Conservation (phyloP, 495 filamentous ascomycete genomes). For the Lophiostoma macrostomum region DNA sequence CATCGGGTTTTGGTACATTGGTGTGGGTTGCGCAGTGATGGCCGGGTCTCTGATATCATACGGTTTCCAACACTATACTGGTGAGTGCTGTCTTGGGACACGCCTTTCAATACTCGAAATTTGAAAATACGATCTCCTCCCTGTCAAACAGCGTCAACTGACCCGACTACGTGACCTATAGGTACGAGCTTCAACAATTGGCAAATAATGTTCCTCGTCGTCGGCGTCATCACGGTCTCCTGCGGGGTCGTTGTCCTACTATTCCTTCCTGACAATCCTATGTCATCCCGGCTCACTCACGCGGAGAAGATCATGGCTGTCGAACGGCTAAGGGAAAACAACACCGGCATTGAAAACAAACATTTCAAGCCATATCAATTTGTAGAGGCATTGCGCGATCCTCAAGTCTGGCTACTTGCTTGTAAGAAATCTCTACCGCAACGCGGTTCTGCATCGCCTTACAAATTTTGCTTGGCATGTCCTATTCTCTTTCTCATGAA, state of each 20-base stretch:
- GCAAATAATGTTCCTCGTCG: constrained; percentile 35
- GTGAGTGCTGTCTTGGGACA: no score
- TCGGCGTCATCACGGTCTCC: constrained; percentile 48
- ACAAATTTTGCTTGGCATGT: no score
- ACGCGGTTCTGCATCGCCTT: no score
- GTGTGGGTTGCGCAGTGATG: constrained; percentile 25
- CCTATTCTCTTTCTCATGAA: no score
- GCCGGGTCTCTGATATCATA: constrained; percentile 53
- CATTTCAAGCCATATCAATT: constrained; percentile 47
- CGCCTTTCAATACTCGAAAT: no score
- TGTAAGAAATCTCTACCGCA: no score
- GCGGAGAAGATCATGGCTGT: constrained; percentile 28
- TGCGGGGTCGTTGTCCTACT: constrained; percentile 40
- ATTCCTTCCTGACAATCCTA: constrained; percentile 49
- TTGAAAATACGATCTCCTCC: no score
- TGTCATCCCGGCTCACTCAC: constrained; percentile 41
- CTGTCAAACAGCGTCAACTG: no score
- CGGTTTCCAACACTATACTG: constrained; percentile 42
- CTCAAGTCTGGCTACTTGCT: constrained; percentile 63
- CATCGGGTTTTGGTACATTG: constrained; percentile 58
- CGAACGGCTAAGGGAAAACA: constrained; percentile 30
- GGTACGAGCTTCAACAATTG: constrained; percentile 30
- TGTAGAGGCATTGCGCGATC: constrained; percentile 56
- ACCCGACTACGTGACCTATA: no score
- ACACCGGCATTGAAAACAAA: constrained; percentile 34